phyloP scores from a whole-genome alignment of 1,139 yeast genomes.

The Yamadazyma triangularis region DNA sequence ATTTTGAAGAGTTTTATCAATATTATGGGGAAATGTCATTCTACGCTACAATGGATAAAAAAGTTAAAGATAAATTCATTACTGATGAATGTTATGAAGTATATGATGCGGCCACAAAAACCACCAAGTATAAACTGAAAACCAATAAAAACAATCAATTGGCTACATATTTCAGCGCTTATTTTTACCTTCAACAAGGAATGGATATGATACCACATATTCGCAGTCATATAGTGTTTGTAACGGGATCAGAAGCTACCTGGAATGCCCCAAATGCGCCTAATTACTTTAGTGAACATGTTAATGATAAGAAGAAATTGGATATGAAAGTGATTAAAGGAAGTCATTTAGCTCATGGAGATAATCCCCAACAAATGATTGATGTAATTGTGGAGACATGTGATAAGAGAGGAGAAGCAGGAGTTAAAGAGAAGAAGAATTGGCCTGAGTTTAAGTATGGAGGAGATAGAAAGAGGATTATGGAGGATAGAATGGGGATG shows the following conservation, averaged over 20 bases:
- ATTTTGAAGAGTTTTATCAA: slow-evolving; percentile 32
- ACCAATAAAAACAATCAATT: slow-evolving; percentile 43
- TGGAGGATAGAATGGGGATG: too few species aligned
- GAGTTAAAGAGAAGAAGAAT: slow-evolving; percentile 10
- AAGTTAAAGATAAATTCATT: slow-evolving; percentile 40
- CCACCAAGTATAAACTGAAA: slow-evolving; percentile 26
- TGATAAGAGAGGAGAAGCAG: slow-evolving; percentile 13
- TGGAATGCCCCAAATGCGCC: slow-evolving; percentile 50
- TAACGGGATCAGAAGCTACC: slow-evolving; percentile 44
- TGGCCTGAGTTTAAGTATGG: slow-evolving; percentile 22
- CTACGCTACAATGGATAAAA: slow-evolving; percentile 42
- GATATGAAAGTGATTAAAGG: slow-evolving; percentile 32
- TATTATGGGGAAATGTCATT: slow-evolving; percentile 45
- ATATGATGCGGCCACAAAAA: slow-evolving; percentile 26
- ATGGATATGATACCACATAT: slow-evolving; percentile 31
- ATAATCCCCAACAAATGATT: slow-evolving; percentile 47
- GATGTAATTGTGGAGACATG: slow-evolving; percentile 14
- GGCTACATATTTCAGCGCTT: slow-evolving; percentile 44
- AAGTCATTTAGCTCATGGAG: slow-evolving; percentile 50
- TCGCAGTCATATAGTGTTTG: slow-evolving; percentile 44
- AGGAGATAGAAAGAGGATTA: slow-evolving; percentile 18
- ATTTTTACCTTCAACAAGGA: slow-evolving; percentile 26
- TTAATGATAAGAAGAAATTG: slow-evolving; percentile 30
- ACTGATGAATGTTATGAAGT: slow-evolving; percentile 28
- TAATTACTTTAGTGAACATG: slow-evolving; percentile 23